These are phyloP conservation scores for Goniomonas avonlea DNA, from an alignment of 78 protist genomes.

Conservation along the genomic window DNA sequence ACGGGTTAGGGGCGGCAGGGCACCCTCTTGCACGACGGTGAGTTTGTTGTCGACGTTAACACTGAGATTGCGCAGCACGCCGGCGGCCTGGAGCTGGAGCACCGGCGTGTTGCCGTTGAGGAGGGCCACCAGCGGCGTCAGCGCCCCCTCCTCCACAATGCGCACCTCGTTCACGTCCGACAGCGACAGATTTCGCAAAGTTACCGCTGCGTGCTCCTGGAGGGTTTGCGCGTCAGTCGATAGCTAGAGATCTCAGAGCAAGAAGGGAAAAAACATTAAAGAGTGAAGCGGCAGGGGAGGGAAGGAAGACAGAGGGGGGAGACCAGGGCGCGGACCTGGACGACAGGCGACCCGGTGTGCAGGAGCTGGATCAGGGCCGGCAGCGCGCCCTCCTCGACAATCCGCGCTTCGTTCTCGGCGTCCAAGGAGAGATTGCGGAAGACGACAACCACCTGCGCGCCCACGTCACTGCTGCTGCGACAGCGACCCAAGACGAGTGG, in stretches of 20 bases:
- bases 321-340: too few relatives aligned
- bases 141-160: conserved; percentile 12
- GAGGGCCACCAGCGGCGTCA: conserved; percentile 18
- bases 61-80: conserved; percentile 18
- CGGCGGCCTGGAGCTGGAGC: conserved; percentile 27
- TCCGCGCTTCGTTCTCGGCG: conserved; percentile 27
- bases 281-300: too few relatives aligned
- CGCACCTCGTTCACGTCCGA: conserved; percentile 20
- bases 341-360: conserved; percentile 30
- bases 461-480: too few relatives aligned
- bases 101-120: conserved; percentile 1
- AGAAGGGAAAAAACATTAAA: too few relatives aligned
- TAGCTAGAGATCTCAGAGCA: too few relatives aligned
- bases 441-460: conserved; percentile 20
- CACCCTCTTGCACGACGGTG: conserved; percentile 17
- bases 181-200: conserved; percentile 19
- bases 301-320: too few relatives aligned
- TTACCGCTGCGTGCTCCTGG: conserved; percentile 18
- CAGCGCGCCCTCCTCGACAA: conserved; percentile 17
- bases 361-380: conserved; percentile 14
- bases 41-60: conserved; percentile 24
- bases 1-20: conserved; percentile 19
- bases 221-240: background rate
- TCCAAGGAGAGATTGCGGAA: conserved; percentile 17
- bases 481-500: too few relatives aligned